A percentile compares a stretch with the other conserved stretches of the same genome.
phyloP scores from a whole-genome alignment of 208 protist genomes.

The Entamoeba invadens region DNA sequence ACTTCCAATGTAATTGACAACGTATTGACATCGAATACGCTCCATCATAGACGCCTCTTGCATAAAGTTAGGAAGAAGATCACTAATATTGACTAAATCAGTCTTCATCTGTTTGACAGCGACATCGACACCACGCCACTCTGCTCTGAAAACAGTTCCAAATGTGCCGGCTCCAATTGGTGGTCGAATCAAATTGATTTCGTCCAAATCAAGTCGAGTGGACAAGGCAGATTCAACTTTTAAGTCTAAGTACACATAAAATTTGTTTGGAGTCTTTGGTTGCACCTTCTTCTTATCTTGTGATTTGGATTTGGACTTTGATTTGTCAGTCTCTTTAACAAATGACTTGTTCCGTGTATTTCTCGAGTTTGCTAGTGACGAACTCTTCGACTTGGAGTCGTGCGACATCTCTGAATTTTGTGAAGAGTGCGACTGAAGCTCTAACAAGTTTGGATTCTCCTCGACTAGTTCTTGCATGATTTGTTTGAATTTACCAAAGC shows the following conservation, averaged over 20 bases:
- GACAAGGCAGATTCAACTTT: not conserved
- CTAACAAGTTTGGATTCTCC: not conserved
- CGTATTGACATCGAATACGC: not conserved
- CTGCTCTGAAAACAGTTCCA: not conserved
- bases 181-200: not conserved
- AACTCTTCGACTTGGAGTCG: not conserved
- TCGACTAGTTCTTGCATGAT: not conserved
- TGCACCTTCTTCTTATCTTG: not conserved
- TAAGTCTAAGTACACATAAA: not conserved
- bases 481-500: not conserved
- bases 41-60: not conserved
- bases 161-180: not conserved
- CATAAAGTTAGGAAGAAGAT: not conserved
- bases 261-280: not conserved
- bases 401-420: not conserved
- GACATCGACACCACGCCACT: not conserved
- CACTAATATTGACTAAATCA: not conserved
- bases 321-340: not conserved
- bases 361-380: not conserved
- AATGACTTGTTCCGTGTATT: not conserved
- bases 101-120: not conserved
- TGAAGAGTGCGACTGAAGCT: not conserved
- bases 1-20: not conserved
- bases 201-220: not conserved
- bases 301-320: not conserved